Percentiles rank a stretch among this genome's conserved stretches.
Evolutionary conservation across 805 yeast genomes (phyloP).

Genomic region (fission yeast (Schizosaccharomyces pombe)): DNA sequence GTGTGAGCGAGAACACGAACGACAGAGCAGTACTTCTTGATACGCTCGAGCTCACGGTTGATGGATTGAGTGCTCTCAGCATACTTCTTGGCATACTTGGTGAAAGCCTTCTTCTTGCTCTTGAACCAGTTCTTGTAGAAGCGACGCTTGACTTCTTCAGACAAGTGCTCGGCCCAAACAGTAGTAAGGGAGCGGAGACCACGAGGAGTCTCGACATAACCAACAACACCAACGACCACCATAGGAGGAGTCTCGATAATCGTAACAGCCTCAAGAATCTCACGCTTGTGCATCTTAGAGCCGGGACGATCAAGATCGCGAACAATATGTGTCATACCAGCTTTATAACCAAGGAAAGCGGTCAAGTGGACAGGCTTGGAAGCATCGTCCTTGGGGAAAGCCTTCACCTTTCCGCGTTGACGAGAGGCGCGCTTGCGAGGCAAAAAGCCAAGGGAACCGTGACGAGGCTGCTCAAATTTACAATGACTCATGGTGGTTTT

Average conservation of each 20-base stretch:
- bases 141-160: constrained; percentile 98
- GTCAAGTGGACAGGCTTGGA: constrained; percentile 95
- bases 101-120: constrained; percentile 99
- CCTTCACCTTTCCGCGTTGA: constrained; percentile 96
- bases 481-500: constrained; percentile 83
- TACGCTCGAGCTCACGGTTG: constrained; percentile 94
- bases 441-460: constrained; percentile 97
- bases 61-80: constrained; percentile 50
- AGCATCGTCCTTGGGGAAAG: constrained; percentile 97
- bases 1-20: constrained; percentile 99
- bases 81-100: constrained; percentile 98
- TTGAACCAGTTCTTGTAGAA: constrained; percentile 99
- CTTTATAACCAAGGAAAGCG: constrained; percentile 74
- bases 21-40: constrained; percentile 91
- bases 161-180: constrained; percentile 99
- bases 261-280: constrained; percentile 97
- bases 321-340: constrained; percentile 99
- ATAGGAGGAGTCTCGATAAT: constrained; percentile 98
- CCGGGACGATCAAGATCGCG: constrained; percentile 99
- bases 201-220: constrained; percentile 99
- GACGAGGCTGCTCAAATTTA: constrained; percentile 99
- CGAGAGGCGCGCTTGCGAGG: constrained; percentile 99
- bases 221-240: constrained; percentile 98
- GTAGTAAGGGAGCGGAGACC: constrained; percentile 98
- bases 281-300: constrained; percentile 99